A percentile compares a stretch with the other conserved stretches of the same genome.
These are phyloP conservation scores for Pyrrhoderma noxium DNA, from an alignment of 1,284 basidiomycete species.

Conservation along the genomic window DNA sequence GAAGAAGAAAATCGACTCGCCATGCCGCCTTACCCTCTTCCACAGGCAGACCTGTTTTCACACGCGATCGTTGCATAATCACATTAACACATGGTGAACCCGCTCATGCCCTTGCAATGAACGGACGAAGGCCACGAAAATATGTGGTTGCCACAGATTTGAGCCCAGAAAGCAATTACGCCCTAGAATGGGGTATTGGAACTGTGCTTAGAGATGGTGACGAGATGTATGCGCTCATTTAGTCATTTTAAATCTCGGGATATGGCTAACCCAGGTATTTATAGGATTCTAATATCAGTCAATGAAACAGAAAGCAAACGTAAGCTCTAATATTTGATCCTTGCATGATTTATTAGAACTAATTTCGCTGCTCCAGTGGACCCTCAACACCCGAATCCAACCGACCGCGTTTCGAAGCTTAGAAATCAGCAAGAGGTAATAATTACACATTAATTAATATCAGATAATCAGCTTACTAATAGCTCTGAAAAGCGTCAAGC, in stretches of 20 bases:
- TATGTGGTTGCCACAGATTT: conserved; percentile 94
- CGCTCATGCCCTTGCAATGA: conserved; percentile 41
- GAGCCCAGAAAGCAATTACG: conserved; percentile 87
- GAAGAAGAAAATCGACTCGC: conserved; percentile 51
- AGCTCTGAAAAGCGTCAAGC: conserved; percentile 64
- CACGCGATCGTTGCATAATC: conserved; percentile 90
- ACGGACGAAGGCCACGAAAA: conserved; percentile 51
- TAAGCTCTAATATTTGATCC: conserved; percentile 33
- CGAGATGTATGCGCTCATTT: conserved; percentile 47
- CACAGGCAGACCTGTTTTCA: conserved; percentile 77
- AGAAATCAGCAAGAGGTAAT: conserved; percentile 89
- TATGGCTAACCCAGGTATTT: conserved; percentile 13
- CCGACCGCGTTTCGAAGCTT: conserved; percentile 70
- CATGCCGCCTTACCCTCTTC: conserved; percentile 56
- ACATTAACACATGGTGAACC: conserved; percentile 82
- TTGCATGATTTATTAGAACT: conserved; percentile 7
- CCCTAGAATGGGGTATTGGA: conserved; percentile 94
- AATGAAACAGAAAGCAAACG: conserved; percentile 90
- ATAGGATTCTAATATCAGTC: conserved; percentile 75
- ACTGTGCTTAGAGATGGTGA: conserved; percentile 95
- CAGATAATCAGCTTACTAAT: conserved; percentile 8
- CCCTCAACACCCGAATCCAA: conserved; percentile 57
- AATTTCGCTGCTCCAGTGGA: conserved; percentile 50
- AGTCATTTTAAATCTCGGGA: conserved; percentile 2
- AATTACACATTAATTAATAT: no score